Percentiles rank a stretch among this genome's conserved stretches.
phyloP scores from a whole-genome alignment of 805 yeast species.

The Ogataea trehalophila region DNA sequence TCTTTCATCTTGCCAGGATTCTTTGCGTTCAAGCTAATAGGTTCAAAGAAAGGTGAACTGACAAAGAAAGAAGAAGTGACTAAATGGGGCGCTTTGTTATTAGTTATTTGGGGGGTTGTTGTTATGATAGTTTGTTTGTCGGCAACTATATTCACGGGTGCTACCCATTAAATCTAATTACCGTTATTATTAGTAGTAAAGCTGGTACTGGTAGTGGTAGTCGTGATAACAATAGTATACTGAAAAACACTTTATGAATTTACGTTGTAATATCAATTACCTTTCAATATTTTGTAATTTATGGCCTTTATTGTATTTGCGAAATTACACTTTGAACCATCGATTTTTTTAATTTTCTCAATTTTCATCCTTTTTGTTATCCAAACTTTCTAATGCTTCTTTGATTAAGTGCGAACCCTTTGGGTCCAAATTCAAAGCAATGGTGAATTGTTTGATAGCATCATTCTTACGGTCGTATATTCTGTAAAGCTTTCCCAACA shows the following conservation, averaged over 20 bases:
- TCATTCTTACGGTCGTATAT: slow-evolving; percentile 65
- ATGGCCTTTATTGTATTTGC: neutral
- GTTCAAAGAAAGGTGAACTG: slow-evolving; percentile 31
- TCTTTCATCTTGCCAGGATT: slow-evolving; percentile 88
- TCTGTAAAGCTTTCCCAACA: slow-evolving; percentile 82
- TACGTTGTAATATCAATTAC: too few relatives aligned
- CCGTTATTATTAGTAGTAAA: too few relatives aligned
- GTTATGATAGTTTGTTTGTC: slow-evolving; percentile 66
- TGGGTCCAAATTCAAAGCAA: slow-evolving; percentile 88
- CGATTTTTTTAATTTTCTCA: slow-evolving; percentile 11
- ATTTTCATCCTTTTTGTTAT: slow-evolving; percentile 16
- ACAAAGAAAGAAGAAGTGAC: slow-evolving; percentile 29
- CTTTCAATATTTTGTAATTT: too few relatives aligned
- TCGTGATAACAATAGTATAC: too few relatives aligned
- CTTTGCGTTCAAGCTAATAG: slow-evolving; percentile 72
- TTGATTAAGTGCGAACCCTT: slow-evolving; percentile 82
- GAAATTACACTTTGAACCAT: neutral
- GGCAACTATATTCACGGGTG: slow-evolving; percentile 31
- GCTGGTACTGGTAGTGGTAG: too few relatives aligned
- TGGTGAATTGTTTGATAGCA: slow-evolving; percentile 82
- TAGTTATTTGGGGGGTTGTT: slow-evolving; percentile 62
- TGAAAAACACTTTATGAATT: too few relatives aligned
- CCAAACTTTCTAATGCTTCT: slow-evolving; percentile 67
- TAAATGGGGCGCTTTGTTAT: slow-evolving; percentile 46
- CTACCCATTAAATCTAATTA: slow-evolving; percentile 19